These are phyloP conservation scores for Ulota crispa DNA, from an alignment of 225 moss, liverwort and hornwort genomes.

Conservation along the genomic window DNA sequence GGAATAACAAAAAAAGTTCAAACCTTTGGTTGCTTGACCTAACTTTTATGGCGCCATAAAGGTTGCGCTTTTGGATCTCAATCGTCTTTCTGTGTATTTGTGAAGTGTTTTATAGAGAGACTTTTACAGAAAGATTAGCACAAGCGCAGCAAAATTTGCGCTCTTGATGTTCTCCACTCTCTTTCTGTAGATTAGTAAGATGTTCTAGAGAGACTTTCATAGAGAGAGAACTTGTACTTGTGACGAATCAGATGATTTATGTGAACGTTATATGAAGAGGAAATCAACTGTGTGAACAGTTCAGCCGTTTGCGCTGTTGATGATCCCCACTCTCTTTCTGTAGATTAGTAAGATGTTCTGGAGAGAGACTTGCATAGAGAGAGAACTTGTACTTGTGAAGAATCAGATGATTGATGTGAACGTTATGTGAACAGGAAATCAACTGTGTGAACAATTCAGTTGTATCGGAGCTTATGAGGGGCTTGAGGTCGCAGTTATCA, in stretches of 20 bases:
- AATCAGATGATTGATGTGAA: background rate
- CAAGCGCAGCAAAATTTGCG: background rate
- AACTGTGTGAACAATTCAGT: slow-evolving; percentile 76
- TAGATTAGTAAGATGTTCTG: background rate
- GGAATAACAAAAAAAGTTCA: background rate
- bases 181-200: background rate
- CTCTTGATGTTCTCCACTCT: background rate
- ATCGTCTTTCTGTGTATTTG: background rate
- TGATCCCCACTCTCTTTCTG: background rate
- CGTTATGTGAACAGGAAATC: slow-evolving; percentile 41
- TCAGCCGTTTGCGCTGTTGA: slow-evolving; percentile 43
- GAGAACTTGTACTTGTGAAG: background rate
- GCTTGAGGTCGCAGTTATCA: slow-evolving; percentile 65
- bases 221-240: background rate
- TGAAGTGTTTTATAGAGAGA: background rate
- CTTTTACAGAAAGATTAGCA: background rate
- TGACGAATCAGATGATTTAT: background rate
- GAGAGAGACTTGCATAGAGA: background rate
- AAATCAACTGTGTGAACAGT: slow-evolving; percentile 81
- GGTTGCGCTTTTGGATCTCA: background rate
- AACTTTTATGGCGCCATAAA: background rate
- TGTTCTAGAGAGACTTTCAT: background rate
- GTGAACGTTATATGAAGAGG: slow-evolving; percentile 13
- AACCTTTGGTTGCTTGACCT: background rate
- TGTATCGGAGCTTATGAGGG: slow-evolving; percentile 81